Base-by-base conservation (phyloP, 208 protist species). In the Zelonia costaricensis region DNA sequence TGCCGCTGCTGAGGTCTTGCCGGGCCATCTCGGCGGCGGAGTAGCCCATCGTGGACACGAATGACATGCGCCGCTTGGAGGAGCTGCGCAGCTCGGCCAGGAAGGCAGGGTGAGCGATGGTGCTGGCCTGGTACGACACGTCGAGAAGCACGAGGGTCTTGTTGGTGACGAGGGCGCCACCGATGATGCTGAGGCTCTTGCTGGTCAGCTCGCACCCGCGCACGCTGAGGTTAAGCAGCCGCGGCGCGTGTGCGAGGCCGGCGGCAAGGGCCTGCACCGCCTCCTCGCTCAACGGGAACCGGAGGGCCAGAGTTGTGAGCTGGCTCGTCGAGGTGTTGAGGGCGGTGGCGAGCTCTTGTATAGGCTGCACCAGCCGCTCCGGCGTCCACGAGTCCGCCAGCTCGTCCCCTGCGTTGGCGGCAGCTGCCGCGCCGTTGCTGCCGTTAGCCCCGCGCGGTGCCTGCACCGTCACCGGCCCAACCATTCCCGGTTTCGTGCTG, bases 271-370 rank as follows among this genome's bases (percentile, higher is more conserved):
- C 51, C 9, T 48, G 56, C 44, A 80, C 67, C 7, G 84, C 84
- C 23, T 76, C 67, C 38, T 84, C 84, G 30, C 62, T 80, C 33
- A 91, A 63, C 0, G 84, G 80, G 43, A 91, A 83, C 54, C 76
- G 76, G 20, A 91, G 51, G 3, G 78, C 63, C 0, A 91, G 64
- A n/a, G 73, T 86, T 22, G 49, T 53, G 1, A 91, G 62, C 25
- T 57, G 30, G 4, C 76, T 67, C 6, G 54, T 71, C 27, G 69
- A 13, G 4, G 63, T 45, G 42, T 18, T 67, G 23, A 91, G 53
- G 3, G 76, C 62, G 9, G 18, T 62, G 13, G 76, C 36, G 13
- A 82, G 76, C 12, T 47, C 44, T 36, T 67, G 55, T 27, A 91
- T 63, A 0, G 84, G 70, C 25, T 47, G 39, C 18, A 71, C 46